These are phyloP conservation scores for Amanita molliuscula DNA, from an alignment of 768 basidiomycete genomes.

Conservation along the genomic window DNA sequence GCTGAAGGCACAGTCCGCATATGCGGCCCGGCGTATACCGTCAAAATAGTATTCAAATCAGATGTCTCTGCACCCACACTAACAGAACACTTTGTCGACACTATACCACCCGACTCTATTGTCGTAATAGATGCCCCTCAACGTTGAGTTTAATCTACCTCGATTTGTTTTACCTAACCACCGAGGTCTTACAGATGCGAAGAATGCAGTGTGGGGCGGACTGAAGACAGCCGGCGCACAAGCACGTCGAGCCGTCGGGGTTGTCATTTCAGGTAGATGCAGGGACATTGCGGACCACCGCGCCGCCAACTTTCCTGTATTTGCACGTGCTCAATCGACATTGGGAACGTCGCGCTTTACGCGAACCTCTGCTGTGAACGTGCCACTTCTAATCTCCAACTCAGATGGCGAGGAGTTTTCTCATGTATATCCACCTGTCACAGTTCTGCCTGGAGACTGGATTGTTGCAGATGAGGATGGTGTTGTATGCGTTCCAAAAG, in stretches of 20 bases:
- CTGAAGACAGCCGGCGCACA: constrained; percentile 84
- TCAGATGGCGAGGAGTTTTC: constrained; percentile 24
- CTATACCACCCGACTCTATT: constrained; percentile 50
- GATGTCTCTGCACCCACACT: constrained; percentile 55
- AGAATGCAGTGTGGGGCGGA: constrained; percentile 88
- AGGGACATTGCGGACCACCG: constrained; percentile 78
- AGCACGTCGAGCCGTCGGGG: constrained; percentile 58
- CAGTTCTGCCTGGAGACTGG: constrained; percentile 67
- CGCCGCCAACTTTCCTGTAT: constrained; percentile 64
- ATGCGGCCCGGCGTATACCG: constrained; percentile 82
- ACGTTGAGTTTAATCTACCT: constrained; percentile 28
- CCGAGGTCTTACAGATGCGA: constrained; percentile 34
- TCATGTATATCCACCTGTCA: constrained; percentile 27
- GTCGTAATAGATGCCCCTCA: constrained; percentile 69
- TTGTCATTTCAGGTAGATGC: constrained; percentile 77
- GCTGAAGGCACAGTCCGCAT: constrained; percentile 21
- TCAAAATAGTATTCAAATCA: constrained; percentile 60
- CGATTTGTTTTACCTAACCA: neutral
- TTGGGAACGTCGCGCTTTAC: constrained; percentile 82
- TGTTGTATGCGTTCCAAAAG: constrained; percentile 68
- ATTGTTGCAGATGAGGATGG: constrained; percentile 86
- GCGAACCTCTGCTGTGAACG: constrained; percentile 65
- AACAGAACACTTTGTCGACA: constrained; percentile 74
- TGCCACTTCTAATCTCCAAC: constrained; percentile 48
- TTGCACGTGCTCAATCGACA: constrained; percentile 72